Percentiles rank a stretch among this genome's conserved stretches.
Evolutionary conservation across 805 yeast species (phyloP).

Genomic region (Candida golubevii): DNA sequence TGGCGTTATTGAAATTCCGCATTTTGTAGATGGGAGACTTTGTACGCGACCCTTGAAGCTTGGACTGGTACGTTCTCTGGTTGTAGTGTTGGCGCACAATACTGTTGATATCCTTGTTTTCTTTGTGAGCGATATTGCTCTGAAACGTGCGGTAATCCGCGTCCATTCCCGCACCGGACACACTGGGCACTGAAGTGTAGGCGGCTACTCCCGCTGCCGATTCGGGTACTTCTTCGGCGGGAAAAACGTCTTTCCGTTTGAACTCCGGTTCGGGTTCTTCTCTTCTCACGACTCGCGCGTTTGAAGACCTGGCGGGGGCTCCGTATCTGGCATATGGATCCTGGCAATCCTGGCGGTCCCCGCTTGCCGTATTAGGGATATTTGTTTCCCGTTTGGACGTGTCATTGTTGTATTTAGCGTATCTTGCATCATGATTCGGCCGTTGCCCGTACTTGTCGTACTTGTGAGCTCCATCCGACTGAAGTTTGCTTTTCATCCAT

Average conservation of each 20-base stretch:
- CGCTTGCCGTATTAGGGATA: neutral
- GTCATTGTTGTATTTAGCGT: constrained; percentile 10
- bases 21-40: constrained; percentile 81
- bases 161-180: constrained; percentile 15
- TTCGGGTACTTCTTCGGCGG: constrained; percentile 5
- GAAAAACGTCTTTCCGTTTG: constrained; percentile 7
- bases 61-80: constrained; percentile 69
- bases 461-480: constrained; percentile 23
- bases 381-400: neutral
- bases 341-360: neutral
- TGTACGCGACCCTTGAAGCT: constrained; percentile 54
- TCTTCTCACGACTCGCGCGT: constrained; percentile 14
- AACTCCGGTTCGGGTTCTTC: constrained; percentile 16
- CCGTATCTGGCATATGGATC: constrained; percentile 19
- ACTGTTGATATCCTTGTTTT: constrained; percentile 48
- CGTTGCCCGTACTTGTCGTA: constrained; percentile 38
- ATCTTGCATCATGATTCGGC: constrained; percentile 8
- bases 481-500: constrained; percentile 32
- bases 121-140: constrained; percentile 31
- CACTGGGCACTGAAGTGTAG: constrained; percentile 16
- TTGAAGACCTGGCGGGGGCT: constrained; percentile 7
- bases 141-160: constrained; percentile 35
- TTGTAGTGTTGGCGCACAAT: constrained; percentile 83
- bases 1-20: constrained; percentile 86
- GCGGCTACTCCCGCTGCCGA: constrained; percentile 12